Evolutionary conservation across 2,329 filamentous ascomycete species (phyloP).

Genomic region (Fusarium tupiense): DNA sequence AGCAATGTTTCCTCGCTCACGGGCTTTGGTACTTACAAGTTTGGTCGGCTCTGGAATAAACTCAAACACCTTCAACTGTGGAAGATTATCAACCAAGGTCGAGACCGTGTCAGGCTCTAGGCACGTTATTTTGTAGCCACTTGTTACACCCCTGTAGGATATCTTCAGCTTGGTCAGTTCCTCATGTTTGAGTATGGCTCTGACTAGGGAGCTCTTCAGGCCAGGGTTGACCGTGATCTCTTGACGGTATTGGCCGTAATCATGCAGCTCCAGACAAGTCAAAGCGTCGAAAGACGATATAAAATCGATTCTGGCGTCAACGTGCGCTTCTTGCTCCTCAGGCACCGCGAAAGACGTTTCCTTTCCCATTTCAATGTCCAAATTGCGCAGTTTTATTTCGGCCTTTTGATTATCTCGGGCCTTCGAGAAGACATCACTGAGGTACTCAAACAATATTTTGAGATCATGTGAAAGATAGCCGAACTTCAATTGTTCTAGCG

Average conservation of each 20-base stretch:
- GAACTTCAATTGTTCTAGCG: slow-evolving; percentile 7
- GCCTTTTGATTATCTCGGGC: background rate
- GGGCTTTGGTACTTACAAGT: background rate
- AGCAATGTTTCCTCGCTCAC: background rate
- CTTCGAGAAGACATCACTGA: background rate
- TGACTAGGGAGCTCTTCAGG: slow-evolving; percentile 4
- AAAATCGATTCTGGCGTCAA: slow-evolving; percentile 1
- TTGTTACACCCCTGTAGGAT: background rate
- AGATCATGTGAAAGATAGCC: background rate
- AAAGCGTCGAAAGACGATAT: slow-evolving; percentile 32
- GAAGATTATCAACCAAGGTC: slow-evolving; percentile 18
- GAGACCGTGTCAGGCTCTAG: slow-evolving; percentile 14
- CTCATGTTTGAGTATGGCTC: slow-evolving; percentile 29
- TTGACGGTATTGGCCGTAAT: background rate
- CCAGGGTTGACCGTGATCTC: background rate
- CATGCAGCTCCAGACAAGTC: slow-evolving; percentile 1
- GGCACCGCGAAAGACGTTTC: background rate
- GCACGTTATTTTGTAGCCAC: background rate
- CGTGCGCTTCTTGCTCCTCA: background rate
- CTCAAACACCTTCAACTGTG: slow-evolving; percentile 2
- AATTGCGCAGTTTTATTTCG: background rate
- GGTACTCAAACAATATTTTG: background rate
- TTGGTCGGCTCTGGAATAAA: slow-evolving; percentile 10
- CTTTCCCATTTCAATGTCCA: background rate
- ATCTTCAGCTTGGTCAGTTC: slow-evolving; percentile 20